phyloP scores from a whole-genome alignment of 805 yeast genomes.

The Millerozyma acaciae region DNA sequence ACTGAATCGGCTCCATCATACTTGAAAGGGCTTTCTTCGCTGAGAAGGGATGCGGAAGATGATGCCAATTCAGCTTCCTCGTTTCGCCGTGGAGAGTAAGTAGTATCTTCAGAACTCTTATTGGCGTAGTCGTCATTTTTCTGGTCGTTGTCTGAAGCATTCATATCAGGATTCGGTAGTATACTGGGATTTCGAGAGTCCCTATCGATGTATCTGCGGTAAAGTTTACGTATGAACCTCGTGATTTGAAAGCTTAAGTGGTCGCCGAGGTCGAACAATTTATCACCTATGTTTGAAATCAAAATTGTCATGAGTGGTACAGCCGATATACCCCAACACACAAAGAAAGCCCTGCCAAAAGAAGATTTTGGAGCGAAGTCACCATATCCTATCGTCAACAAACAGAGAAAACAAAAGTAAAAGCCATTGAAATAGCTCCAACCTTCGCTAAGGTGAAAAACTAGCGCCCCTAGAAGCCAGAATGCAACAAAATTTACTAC shows the following conservation, averaged over 20 bases:
- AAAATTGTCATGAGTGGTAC: conserved; percentile 85
- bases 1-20: too few species aligned
- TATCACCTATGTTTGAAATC: conserved; percentile 69
- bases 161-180: too few species aligned
- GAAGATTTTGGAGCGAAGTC: conserved; percentile 59
- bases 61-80: too few species aligned
- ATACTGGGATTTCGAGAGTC: too few species aligned
- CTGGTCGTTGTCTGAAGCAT: too few species aligned
- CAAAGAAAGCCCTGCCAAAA: conserved; percentile 70
- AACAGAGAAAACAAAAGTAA: conserved; percentile 74
- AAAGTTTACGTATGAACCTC: conserved; percentile 1
- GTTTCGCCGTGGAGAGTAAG: too few species aligned
- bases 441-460: conserved; percentile 54
- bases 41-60: too few species aligned
- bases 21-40: too few species aligned
- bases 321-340: conserved; percentile 77
- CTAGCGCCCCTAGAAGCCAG: conserved; percentile 72
- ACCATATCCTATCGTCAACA: conserved; percentile 85
- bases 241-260: conserved; percentile 5
- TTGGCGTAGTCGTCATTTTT: too few species aligned
- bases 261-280: conserved; percentile 34
- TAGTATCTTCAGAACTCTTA: too few species aligned
- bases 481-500: conserved; percentile 48
- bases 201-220: conserved; percentile 4
- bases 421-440: conserved; percentile 72